Base-by-base conservation (phyloP, 1,284 basidiomycete genomes). In the Leccinum variabile region DNA sequence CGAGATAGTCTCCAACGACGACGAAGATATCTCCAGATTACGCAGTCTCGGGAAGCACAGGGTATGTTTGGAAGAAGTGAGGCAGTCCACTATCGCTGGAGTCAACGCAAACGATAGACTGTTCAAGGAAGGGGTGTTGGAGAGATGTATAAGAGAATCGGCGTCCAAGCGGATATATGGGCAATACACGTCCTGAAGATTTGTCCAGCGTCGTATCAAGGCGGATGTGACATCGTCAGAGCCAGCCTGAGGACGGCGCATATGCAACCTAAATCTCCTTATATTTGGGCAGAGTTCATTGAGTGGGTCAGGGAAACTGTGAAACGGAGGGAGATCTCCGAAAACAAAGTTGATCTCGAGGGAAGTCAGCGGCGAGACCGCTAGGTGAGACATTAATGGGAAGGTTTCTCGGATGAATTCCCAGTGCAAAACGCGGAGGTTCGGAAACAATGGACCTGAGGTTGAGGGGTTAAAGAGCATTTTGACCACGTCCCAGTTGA, bases 401-500 rank as follows among this genome's bases (percentile, higher is more conserved):
- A 68, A 67, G 0, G 67, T 60, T 50, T 65, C 67, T 32, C 35
- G 54, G 8, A 67, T 37, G 50, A 66, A 70, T 25, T 71, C 65
- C 69, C 69, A 68, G 16, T 58, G 60, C 54, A 71, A n/a, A 4
- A 41, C n/a, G 11, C 67, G 65, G 37, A 69, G 69, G 46, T 69
- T 67, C 10, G 69, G 67, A 22, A 70, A 69, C 37, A 68, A 16
- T 25, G 67, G 67, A 9, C 61, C 69, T 11, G 58, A 39, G n/a
- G 57, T 59, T n/a, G 69, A 61, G 44, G 67, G 69, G 28, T 67
- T 56, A n/a, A 67, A 58, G 18, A 68, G 55, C 7, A 35, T 58
- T 7, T 65, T 68, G 9, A 70, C 61, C 3, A 67, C 67, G 10
- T 69, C 69, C 67, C 64, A 69, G 16, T 69, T 57, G 49, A 68